Evolutionary conservation across 169 alveolate genomes (phyloP), one percentile per base, ranked within the genome.

Genomic region (Plasmodium gaboni): DNA sequence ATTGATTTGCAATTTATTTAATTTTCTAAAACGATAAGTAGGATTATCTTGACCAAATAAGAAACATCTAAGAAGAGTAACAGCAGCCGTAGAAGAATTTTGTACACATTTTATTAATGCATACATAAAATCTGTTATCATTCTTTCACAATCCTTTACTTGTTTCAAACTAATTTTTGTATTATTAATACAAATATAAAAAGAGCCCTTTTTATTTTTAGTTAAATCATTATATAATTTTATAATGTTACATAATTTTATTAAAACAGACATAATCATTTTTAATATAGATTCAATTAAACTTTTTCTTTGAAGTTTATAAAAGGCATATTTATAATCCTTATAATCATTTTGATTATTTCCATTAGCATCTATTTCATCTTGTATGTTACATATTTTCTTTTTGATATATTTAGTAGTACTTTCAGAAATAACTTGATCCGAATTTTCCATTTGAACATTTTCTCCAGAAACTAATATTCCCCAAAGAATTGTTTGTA

Each of bases 251-350:
- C 92, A 86, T 55, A 86, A 46, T 61, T 86, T 86, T 38, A 86
- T 86, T 65, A 86, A 86, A 69, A 67, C 92, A n/a, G 92, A 86
- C 92, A 86, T 60, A 32, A 86, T 72, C 92, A 86, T 86, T 71
- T 86, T 86, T 50, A 86, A 28, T 15, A 86, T 76, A 10, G 92
- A 86, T 86, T 86, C 92, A 59, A 86, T 86, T 26, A 86, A 60
- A 51, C 64, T 86, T 67, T 69, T 86, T 42, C 87, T 53, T 71
- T 86, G 87, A 10, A 72, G 72, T 24, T 74, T 42, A 48, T 60
- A 17, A 51, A 86, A 72, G 15, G 70, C 57, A 26, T 69, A 64
- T 38, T 86, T 86, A 69, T 46, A 71, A 59, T 85, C 87, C 32
- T 61, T 70, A 53, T 61, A 85, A 50, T 71, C 59, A 65, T 69